Evolutionary conservation across 441 rosid genomes (phyloP), one percentile per base, ranked within the genome.

Genomic region (Euphorbia schlechtendalii): DNA sequence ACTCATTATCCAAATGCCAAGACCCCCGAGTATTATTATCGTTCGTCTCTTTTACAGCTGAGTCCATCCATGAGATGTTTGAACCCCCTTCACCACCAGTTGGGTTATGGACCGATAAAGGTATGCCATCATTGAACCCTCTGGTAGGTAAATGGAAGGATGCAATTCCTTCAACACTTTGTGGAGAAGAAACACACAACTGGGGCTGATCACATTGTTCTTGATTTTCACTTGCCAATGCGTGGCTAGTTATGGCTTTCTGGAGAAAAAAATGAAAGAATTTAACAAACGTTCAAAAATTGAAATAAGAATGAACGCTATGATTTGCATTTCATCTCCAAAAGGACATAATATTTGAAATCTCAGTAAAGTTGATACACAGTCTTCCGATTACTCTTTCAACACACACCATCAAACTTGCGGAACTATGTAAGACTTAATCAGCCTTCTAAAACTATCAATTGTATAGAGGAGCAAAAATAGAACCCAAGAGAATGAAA

Each of bases 181-280:
- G 61, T 8, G 28, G 46, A 46, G 1, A 20, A 27, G 63, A 40
- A 65, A 38, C 4, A 63, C 68, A 11, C 28, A 38, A n/a, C 20
- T 68, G 68, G 48, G 24, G 38, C 40, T 22, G 43, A 51, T 60
- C 58, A 55, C 41, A 74, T 41, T 41, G 56, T 53, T 64, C 53
- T 22, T 20, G 40, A 63, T 69, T 63, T 66, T 70, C 73, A 64
- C 59, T 70, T 40, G 59, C 54, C 73, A 70, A 64, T 49, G 66
- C 56, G 40, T 54, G 40, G 60, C 52, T n/a, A 20, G 43, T 61
- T 18, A 43, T 41, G 61, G 54, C 49, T n/a, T 45, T 45, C 49
- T 45, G 6, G n/a, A 14, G 64, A 9, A 13, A 41, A 3, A 11
- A 40, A 30, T 12, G 24, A 27, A 40, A 2, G 2, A 41, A 21